These are phyloP conservation scores for Climacium dendroides DNA, from an alignment of 225 moss, liverwort and hornwort species.

Conservation along the genomic window DNA sequence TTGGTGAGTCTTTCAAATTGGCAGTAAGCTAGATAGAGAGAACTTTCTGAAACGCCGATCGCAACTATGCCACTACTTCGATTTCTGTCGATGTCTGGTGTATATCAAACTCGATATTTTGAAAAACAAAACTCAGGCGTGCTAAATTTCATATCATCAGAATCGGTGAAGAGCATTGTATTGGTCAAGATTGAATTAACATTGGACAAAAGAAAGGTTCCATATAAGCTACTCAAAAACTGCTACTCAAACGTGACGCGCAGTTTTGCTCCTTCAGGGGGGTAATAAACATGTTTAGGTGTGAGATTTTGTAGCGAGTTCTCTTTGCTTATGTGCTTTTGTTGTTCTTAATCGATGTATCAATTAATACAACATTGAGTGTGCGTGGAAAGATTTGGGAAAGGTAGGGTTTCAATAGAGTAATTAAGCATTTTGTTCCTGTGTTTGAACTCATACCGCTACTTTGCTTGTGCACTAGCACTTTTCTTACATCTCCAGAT, in stretches of 20 bases:
- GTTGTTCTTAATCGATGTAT: neutral
- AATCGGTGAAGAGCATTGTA: neutral
- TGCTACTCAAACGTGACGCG: no score
- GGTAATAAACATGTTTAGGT: neutral
- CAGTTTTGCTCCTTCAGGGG: neutral
- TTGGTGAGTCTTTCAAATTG: neutral
- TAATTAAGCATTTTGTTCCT: neutral
- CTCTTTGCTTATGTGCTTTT: neutral
- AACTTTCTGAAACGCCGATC: neutral
- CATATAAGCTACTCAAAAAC: neutral
- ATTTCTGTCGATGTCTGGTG: neutral
- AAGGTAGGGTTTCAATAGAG: neutral
- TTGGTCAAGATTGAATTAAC: neutral
- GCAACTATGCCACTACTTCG: no score
- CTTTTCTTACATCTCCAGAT: neutral
- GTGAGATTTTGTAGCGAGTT: neutral
- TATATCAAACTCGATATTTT: neutral
- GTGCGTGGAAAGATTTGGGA: neutral
- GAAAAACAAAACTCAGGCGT: neutral
- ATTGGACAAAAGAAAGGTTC: neutral
- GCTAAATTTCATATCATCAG: neutral
- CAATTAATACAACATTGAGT: neutral
- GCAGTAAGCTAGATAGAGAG: neutral
- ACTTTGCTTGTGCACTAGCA: neutral
- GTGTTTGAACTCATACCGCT: neutral